Evolutionary conservation across 2,329 filamentous ascomycete genomes (phyloP).

Genomic region (Cladosporium sp.): DNA sequence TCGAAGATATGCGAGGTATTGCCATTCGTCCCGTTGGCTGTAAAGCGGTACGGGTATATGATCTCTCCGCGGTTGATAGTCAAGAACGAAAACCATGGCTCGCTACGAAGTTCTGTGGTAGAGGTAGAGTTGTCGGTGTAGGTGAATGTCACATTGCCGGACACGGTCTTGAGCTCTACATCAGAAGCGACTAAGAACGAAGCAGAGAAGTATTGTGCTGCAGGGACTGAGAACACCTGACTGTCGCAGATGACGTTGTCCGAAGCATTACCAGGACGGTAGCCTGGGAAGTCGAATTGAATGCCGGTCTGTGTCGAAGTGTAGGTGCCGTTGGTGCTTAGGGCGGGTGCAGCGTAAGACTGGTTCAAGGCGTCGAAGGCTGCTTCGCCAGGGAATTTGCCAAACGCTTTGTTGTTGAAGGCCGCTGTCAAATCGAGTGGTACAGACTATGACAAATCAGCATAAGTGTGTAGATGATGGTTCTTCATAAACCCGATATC

Average conservation of each 20-base stretch:
- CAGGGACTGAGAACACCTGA: constrained; percentile 39
- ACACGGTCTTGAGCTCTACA: constrained; percentile 42
- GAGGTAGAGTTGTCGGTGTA: constrained; percentile 43
- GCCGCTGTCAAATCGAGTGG: constrained; percentile 33
- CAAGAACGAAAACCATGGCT: constrained; percentile 45
- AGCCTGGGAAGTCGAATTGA: constrained; percentile 42
- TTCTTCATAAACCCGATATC: not conserved
- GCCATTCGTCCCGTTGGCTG: constrained; percentile 32
- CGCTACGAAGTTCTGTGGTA: constrained; percentile 38
- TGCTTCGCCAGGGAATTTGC: constrained; percentile 39
- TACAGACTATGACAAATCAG: constrained; percentile 24
- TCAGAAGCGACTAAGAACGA: constrained; percentile 43
- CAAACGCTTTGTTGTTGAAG: constrained; percentile 43
- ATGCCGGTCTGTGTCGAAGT: constrained; percentile 42
- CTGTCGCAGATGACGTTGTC: constrained; percentile 43
- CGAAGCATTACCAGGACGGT: constrained; percentile 38
- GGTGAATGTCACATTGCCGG: constrained; percentile 41
- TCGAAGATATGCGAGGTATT: constrained; percentile 43
- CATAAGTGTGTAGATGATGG: not conserved
- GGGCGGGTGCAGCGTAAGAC: constrained; percentile 41
- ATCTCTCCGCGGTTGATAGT: constrained; percentile 46
- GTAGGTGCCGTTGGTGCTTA: constrained; percentile 37
- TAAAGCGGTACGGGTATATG: constrained; percentile 43
- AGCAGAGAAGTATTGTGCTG: constrained; percentile 41
- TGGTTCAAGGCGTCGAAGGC: constrained; percentile 39